Evolutionary conservation across 306 rosid species (phyloP), one percentile per base, ranked within the genome.

Genomic region (Vigna hirtella): DNA sequence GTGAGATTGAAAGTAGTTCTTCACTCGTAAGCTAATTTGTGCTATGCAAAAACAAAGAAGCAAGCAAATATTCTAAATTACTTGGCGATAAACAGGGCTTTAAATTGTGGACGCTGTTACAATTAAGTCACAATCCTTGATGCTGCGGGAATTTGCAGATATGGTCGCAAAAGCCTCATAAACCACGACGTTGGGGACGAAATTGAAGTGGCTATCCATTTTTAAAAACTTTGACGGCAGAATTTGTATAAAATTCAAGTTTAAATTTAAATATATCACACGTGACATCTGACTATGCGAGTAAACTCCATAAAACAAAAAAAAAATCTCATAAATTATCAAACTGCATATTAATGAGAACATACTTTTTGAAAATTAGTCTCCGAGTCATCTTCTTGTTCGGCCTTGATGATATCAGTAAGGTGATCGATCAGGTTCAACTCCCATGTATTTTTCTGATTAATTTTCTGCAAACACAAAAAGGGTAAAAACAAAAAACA

Each of bases 391-490:
- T 84, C 79, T 68, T 95, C 98, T 70, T 90, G 91, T 76, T 88
- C 98, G 9, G 79, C 90, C 84, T 91, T 95, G 53, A 95, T 91
- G 75, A 93, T 86, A 79, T 95, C 98, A 15, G 96, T 86, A 47
- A 95, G 87, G 68, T 93, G 98, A 80, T 95, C 98, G 24, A 95
- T 93, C 97, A 95, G 81, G 79, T 88, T 91, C 77, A 95, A 86
- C 83, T 95, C 97, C 99, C 99, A 95, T 2, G 97, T 95, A 65
- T 95, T 95, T 72, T 91, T 95, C 86, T 95, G 97, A 90, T 95
- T 95, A 51, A 95, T 95, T 95, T 95, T 95, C 99, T 95, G 91
- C 88, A 85, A 47, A 70, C 22, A 73, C 20, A 38, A 57, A 26
- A 22, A 17, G 0, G 3, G 5, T 34, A 34, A 67, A 9, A 16